Evolutionary conservation across 78 protist species (phyloP), one percentile per base, ranked within the genome.

Genomic region (Planoprotostelium fungivorum): DNA sequence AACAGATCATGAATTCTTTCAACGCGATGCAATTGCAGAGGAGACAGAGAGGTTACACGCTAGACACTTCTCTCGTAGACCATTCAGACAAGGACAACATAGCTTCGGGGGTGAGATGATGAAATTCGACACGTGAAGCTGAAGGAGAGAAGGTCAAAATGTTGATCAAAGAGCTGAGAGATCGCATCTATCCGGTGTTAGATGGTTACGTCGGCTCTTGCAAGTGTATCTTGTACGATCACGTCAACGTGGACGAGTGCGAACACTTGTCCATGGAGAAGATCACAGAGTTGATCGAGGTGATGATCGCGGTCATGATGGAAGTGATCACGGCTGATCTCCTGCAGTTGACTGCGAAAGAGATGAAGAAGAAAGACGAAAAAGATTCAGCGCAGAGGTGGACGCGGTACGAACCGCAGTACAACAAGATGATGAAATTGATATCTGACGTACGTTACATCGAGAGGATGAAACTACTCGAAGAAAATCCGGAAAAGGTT

Each of bases 111-210:
- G 73, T 51, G 73, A 51, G 16, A 25, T 51, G 5, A n/a, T n/a
- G n/a, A n/a, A n/a, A 51, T 51, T 51, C 16, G 73, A 25, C 16
- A 25, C 16, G 73, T 51, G 5, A 25, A 25, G 73, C 73, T 51
- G 31, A 16, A 25, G 73, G 5, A 51, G 73, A 51, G 73, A 51
- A 5, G 73, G 73, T 51, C 16, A 16, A 16, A 16, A 51, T 51
- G 31, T 35, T 92, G 23, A 89, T 92, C 9, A 88, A 89, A 38
- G 92, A 88, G 51, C 35, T 92, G 34, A 85, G 73, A 23, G 88
- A 89, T 35, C 89, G 84, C 35, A 92, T 92, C 29, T 89, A 89
- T 86, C 94, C 94, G 63, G 87, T 86, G 0, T 90, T 92, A n/a
- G 83, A 89, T n/a, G 89, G 51, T 34, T 92, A 90, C 37, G 88